These are phyloP conservation scores for Sherardia arvensis DNA, from an alignment of 257 asterid species.

Conservation along the genomic window DNA sequence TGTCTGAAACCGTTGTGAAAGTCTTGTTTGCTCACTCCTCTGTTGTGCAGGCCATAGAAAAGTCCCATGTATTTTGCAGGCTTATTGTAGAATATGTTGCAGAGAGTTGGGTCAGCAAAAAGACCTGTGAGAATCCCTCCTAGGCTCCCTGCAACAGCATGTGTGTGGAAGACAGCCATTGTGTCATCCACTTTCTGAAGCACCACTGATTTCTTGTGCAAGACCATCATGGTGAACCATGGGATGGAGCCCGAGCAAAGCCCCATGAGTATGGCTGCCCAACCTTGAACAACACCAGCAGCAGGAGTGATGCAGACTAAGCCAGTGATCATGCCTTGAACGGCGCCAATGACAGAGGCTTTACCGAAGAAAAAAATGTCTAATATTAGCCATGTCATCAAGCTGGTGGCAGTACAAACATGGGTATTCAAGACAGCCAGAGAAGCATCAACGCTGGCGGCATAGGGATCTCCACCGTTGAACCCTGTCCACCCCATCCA, in stretches of 20 bases:
- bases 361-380: slow-evolving; percentile 1
- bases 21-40: not conserved
- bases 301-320: slow-evolving; percentile 10
- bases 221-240: slow-evolving; percentile 81
- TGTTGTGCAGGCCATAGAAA: slow-evolving; percentile 41
- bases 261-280: slow-evolving; percentile 77
- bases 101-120: slow-evolving; percentile 47
- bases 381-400: slow-evolving; percentile 2
- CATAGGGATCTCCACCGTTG: slow-evolving; percentile 73
- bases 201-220: slow-evolving; percentile 56
- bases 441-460: slow-evolving; percentile 46
- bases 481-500: slow-evolving; percentile 84
- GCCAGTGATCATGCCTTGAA: slow-evolving; percentile 7
- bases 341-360: slow-evolving; percentile 1
- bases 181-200: slow-evolving; percentile 73
- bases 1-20: slow-evolving; percentile 36
- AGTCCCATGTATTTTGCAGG: slow-evolving; percentile 28
- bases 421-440: slow-evolving; percentile 60
- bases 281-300: slow-evolving; percentile 44
- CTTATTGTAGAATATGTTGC: slow-evolving; percentile 36
- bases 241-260: slow-evolving; percentile 69
- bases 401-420: not conserved
- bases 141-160: slow-evolving; percentile 59
- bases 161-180: slow-evolving; percentile 78
- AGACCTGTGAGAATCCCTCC: slow-evolving; percentile 63